phyloP scores from a whole-genome alignment of 768 basidiomycete species.

The Kwoniella europaea region DNA sequence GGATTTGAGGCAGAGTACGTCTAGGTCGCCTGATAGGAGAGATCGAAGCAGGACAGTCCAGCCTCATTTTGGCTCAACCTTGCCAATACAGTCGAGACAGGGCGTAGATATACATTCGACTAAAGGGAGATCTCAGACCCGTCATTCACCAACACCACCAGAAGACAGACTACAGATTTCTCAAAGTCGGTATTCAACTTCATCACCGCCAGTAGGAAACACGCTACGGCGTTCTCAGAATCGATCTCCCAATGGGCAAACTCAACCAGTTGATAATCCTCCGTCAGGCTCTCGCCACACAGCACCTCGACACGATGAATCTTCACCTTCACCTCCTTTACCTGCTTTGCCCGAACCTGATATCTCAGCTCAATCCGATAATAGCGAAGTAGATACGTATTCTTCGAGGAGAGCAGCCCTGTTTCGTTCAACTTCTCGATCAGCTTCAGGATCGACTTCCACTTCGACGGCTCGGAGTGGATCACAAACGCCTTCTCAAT shows the following conservation, averaged over 20 bases:
- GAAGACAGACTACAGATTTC: not conserved
- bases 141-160: not conserved
- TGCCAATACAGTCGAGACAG: not conserved
- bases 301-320: not conserved
- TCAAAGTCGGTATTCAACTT: not conserved
- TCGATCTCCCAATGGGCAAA: too few species aligned
- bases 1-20: not conserved
- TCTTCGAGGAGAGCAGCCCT: conserved; percentile 36
- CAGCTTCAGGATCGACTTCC: conserved; percentile 13
- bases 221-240: too few species aligned
- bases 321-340: conserved; percentile 22
- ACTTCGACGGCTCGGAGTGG: not conserved
- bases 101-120: not conserved
- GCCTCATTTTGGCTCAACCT: not conserved
- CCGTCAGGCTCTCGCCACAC: not conserved
- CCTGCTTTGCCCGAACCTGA: conserved; percentile 44
- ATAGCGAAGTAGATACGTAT: conserved; percentile 30
- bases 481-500: conserved; percentile 7
- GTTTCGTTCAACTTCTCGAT: conserved; percentile 32
- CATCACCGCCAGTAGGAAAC: not conserved
- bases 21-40: not conserved
- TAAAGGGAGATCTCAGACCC: not conserved
- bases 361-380: conserved; percentile 7
- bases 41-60: conserved; percentile 4
- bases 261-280: not conserved